Percentiles rank a stretch among this genome's conserved stretches.
These are phyloP conservation scores for Suillus cothurnatus DNA, from an alignment of 768 basidiomycete species.

Conservation along the genomic window DNA sequence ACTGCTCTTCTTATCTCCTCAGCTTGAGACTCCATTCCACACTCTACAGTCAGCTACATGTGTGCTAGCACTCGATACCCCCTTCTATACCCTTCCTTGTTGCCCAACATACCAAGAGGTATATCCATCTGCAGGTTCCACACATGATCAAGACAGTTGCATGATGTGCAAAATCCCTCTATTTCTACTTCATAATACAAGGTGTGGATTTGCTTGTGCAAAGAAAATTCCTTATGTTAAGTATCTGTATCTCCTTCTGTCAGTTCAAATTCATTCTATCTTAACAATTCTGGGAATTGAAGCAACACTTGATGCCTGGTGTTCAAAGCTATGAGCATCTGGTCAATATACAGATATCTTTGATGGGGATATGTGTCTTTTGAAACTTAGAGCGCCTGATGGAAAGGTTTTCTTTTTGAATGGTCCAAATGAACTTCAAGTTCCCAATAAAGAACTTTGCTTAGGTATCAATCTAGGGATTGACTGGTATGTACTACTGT, in stretches of 20 bases:
- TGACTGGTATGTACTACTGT: slow-evolving; percentile 31
- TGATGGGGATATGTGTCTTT: slow-evolving; percentile 28
- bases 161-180: slow-evolving; percentile 42
- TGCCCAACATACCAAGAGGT: background rate
- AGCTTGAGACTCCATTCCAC: slow-evolving; percentile 15
- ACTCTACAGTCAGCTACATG: slow-evolving; percentile 22
- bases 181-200: slow-evolving; percentile 28
- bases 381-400: slow-evolving; percentile 24
- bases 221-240: slow-evolving; percentile 7
- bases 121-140: background rate
- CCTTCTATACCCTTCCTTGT: slow-evolving; percentile 5
- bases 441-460: slow-evolving; percentile 26
- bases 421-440: slow-evolving; percentile 9
- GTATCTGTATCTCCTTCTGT: slow-evolving; percentile 12
- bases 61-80: slow-evolving; percentile 19
- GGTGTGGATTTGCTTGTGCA: background rate
- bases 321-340: background rate
- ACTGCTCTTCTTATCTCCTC: slow-evolving; percentile 7
- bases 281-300: slow-evolving; percentile 27
- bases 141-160: slow-evolving; percentile 15
- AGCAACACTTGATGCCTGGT: slow-evolving; percentile 23
- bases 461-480: slow-evolving; percentile 32
- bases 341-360: slow-evolving; percentile 29
- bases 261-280: slow-evolving; percentile 12
- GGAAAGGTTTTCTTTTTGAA: slow-evolving; percentile 31